Conservation (phyloP, 106 monocot species). For the Iris macrosiphon region DNA sequence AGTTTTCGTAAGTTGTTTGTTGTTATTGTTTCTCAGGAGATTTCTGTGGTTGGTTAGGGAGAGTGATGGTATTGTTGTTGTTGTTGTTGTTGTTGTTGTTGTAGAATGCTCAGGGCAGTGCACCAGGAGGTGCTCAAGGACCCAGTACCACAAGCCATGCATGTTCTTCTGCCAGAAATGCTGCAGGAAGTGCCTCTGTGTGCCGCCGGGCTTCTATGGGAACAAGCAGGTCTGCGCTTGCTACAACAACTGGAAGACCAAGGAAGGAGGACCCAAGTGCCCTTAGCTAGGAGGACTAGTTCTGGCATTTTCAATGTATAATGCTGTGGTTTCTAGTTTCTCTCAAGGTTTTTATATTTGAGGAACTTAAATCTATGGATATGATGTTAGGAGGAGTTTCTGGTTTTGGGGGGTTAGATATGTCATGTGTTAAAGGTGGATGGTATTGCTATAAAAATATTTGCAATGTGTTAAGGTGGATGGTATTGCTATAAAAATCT, state of each 20-base stretch:
- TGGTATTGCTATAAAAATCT: too few species aligned
- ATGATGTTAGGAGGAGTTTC: too few species aligned
- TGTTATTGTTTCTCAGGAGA: neutral
- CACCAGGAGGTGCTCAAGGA: slow-evolving; percentile 30
- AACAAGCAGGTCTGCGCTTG: slow-evolving; percentile 70
- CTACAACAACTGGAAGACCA: slow-evolving; percentile 91
- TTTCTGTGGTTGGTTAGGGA: neutral
- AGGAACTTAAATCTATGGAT: too few species aligned
- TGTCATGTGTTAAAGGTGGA: too few species aligned
- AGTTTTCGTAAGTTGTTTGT: slow-evolving; percentile 12
- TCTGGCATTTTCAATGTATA: too few species aligned
- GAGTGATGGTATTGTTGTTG: neutral
- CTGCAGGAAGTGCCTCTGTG: slow-evolving; percentile 58
- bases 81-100: too few species aligned
- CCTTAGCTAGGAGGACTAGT: slow-evolving; percentile 22
- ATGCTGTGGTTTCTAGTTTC: too few species aligned
- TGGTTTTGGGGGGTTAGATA: too few species aligned
- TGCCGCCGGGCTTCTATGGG: slow-evolving; percentile 62
- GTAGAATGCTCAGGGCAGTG: slow-evolving; percentile 34
- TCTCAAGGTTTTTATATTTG: too few species aligned
- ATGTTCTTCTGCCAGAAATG: slow-evolving; percentile 71
- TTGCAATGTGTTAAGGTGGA: too few species aligned
- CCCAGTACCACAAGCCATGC: slow-evolving; percentile 55
- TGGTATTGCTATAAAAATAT: too few species aligned
- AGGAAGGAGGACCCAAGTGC: slow-evolving; percentile 70